phyloP scores from a whole-genome alignment of 2,329 filamentous ascomycete species.

The Aspergillus fischeri region DNA sequence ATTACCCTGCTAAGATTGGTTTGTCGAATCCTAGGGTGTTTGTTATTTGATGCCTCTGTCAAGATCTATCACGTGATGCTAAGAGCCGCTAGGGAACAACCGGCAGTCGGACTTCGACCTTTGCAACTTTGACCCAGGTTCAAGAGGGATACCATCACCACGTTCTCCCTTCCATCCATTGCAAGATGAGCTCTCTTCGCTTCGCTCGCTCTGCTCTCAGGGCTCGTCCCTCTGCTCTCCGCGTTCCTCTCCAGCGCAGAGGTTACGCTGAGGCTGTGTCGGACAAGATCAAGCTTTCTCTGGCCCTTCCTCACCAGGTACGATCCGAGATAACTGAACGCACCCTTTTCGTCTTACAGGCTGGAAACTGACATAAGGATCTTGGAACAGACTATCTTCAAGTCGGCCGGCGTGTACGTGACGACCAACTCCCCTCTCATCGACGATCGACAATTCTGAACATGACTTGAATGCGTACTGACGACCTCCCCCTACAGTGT shows the following conservation, averaged over 20 bases:
- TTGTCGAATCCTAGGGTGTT: not conserved
- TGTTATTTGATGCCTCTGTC: slow-evolving; percentile 5
- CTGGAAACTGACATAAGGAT: slow-evolving; percentile 20
- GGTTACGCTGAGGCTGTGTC: slow-evolving; percentile 84
- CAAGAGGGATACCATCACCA: slow-evolving; percentile 33
- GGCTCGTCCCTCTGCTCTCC: slow-evolving; percentile 72
- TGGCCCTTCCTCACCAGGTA: slow-evolving; percentile 98
- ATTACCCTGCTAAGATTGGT: not conserved
- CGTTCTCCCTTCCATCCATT: slow-evolving; percentile 30
- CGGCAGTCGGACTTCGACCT: slow-evolving; percentile 37
- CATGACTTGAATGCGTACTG: slow-evolving; percentile 20
- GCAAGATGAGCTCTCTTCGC: slow-evolving; percentile 85
- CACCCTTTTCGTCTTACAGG: not conserved
- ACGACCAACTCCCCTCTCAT: not conserved
- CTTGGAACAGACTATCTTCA: slow-evolving; percentile 59
- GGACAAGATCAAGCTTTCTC: slow-evolving; percentile 97
- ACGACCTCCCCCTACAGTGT: slow-evolving; percentile 68
- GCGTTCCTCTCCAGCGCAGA: slow-evolving; percentile 75
- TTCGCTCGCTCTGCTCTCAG: slow-evolving; percentile 85
- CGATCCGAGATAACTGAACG: slow-evolving; percentile 35
- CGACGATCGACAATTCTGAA: not conserved
- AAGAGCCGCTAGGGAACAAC: slow-evolving; percentile 36
- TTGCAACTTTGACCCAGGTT: slow-evolving; percentile 33
- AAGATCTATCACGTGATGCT: slow-evolving; percentile 24
- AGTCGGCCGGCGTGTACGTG: slow-evolving; percentile 66